Conservation (phyloP, 163 green algal genomes). For the Chlamydomonas reinhardtii region DNA sequence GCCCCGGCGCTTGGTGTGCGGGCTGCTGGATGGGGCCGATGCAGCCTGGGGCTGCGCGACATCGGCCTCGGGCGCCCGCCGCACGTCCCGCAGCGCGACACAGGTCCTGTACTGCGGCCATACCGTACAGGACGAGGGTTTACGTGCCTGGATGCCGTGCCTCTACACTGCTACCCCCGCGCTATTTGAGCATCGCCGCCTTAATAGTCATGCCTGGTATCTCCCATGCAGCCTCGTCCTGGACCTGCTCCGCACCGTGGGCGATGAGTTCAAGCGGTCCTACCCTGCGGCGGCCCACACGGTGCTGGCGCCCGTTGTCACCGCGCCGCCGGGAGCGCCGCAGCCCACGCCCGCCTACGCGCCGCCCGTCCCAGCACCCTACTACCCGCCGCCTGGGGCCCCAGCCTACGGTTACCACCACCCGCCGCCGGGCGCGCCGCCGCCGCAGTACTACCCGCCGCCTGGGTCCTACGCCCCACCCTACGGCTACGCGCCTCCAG, state of each 20-base stretch:
- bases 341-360: background rate
- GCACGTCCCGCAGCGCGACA: too few species aligned
- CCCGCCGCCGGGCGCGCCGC: background rate
- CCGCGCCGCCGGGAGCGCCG: background rate
- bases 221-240: slow-evolving; percentile 20
- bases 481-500: background rate
- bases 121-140: too few species aligned
- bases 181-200: too few species aligned
- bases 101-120: too few species aligned
- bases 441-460: slow-evolving; percentile 7
- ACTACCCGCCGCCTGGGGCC: background rate
- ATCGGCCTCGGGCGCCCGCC: too few species aligned
- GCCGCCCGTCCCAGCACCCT: background rate
- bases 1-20: too few species aligned
- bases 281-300: slow-evolving; percentile 36
- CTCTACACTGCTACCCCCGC: too few species aligned
- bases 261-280: slow-evolving; percentile 27
- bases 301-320: slow-evolving; percentile 10
- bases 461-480: slow-evolving; percentile 20
- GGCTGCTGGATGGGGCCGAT: too few species aligned
- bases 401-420: background rate
- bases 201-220: too few species aligned
- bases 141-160: too few species aligned
- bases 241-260: slow-evolving; percentile 52
- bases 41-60: too few species aligned